A percentile compares a stretch with the other conserved stretches of the same genome.
phyloP scores from a whole-genome alignment of 352 stramenopile species.

The Phytophthora tentaculata region DNA sequence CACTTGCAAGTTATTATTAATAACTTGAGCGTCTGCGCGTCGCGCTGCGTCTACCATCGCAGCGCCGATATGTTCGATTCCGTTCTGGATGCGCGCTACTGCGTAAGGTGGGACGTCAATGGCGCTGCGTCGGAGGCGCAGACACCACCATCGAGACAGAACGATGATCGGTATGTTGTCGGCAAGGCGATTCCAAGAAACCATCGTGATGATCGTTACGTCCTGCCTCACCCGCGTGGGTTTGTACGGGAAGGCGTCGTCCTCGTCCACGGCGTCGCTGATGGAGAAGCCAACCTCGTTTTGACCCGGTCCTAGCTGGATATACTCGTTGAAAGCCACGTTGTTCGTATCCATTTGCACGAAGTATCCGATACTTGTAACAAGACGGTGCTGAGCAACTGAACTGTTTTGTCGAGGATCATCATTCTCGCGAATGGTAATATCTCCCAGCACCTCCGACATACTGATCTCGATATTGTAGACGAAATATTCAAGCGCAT shows the following conservation, averaged over 20 bases:
- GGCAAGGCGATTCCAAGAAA: neutral
- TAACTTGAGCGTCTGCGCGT: conserved; percentile 4
- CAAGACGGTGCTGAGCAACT: conserved; percentile 41
- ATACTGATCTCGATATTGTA: conserved; percentile 59
- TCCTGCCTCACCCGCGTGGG: conserved; percentile 36
- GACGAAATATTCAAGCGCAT: conserved; percentile 48
- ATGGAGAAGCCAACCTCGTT: conserved; percentile 37
- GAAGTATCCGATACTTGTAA: conserved; percentile 34
- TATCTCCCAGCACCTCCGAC: conserved; percentile 46
- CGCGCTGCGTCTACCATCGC: conserved; percentile 28
- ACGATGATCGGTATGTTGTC: conserved; percentile 20
- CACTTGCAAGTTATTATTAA: neutral
- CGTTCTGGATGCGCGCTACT: conserved; percentile 20
- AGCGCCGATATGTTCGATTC: conserved; percentile 26
- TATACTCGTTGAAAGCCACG: conserved; percentile 43
- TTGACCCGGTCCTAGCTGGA: conserved; percentile 10
- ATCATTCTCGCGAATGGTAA: conserved; percentile 58
- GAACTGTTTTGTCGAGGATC: conserved; percentile 34
- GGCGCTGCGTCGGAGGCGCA: conserved; percentile 23
- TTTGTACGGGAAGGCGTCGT: conserved; percentile 50
- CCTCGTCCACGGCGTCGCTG: conserved; percentile 45
- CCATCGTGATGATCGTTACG: conserved; percentile 22
- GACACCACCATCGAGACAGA: conserved; percentile 31
- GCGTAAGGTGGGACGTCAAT: conserved; percentile 23
- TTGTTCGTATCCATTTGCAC: conserved; percentile 50